phyloP scores from a whole-genome alignment of 306 rosid genomes.

The Begonia fuchsioides region DNA sequence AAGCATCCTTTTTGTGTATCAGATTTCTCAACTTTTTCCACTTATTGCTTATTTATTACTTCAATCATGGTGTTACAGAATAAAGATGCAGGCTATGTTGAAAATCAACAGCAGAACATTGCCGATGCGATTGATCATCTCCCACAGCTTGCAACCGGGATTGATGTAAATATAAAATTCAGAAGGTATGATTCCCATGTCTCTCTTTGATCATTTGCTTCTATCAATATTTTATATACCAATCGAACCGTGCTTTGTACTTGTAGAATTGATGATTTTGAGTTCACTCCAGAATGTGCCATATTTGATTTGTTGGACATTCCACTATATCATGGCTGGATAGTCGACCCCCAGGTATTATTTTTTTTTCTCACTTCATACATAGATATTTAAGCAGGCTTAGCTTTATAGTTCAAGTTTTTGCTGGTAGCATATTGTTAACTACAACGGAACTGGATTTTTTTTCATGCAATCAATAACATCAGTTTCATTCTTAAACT shows the following conservation, averaged over 20 bases:
- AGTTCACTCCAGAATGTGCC: constrained; percentile 95
- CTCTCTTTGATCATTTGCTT: constrained; percentile 7
- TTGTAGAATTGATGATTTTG: constrained; percentile 86
- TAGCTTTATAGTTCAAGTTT: no score
- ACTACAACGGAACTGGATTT: no score
- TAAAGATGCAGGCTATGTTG: constrained; percentile 75
- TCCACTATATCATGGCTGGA: constrained; percentile 98
- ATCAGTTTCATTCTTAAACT: no score
- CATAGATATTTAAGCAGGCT: neutral
- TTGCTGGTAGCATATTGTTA: no score
- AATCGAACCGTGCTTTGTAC: constrained; percentile 13
- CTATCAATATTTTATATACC: constrained; percentile 14
- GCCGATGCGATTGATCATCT: constrained; percentile 95
- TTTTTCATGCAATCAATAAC: no score
- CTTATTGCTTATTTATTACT: constrained; percentile 5
- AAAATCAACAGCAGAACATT: constrained; percentile 93
- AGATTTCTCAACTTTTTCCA: neutral
- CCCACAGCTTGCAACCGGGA: constrained; percentile 96
- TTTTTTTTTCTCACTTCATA: constrained; percentile 12
- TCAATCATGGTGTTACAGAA: constrained; percentile 32
- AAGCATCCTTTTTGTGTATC: constrained; percentile 3
- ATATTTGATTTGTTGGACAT: constrained; percentile 94
- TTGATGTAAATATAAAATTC: constrained; percentile 90
- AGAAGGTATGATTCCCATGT: constrained; percentile 40
- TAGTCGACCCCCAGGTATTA: constrained; percentile 80